Base-by-base conservation (phyloP, 768 basidiomycete genomes). In the Pisolithus microcarpus region DNA sequence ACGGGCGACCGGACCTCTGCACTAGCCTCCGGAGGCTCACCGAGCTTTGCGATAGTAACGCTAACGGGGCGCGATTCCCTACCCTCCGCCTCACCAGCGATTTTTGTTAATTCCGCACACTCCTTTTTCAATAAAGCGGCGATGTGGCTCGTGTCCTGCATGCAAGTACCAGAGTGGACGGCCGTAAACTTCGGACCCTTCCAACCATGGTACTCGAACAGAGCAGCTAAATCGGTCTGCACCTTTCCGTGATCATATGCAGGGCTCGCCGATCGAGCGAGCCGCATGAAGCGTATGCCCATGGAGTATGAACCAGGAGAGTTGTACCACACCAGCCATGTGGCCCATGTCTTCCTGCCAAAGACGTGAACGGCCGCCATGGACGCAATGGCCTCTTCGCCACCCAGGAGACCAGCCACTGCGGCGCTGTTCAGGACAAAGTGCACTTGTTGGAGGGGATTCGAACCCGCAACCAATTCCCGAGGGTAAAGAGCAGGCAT, bases 351-450 rank as follows among this genome's bases (percentile, higher is more conserved):
- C 58, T 65, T 58, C 1, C 64, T 66, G n/a, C 52, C 28, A 53
- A 62, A 66, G 1, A 70, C 38, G 45, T 70, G 69, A 2, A 70
- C 61, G 19, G 65, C 63, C 7, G 65, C 57, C 68, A 71, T 70
- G 24, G 69, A 69, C n/a, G 70, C 59, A 28, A 71, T 58, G 11
- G 69, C 66, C 36, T 71, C 69, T 28, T 70, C 67, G 16, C 69
- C 70, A 34, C 69, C 70, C 11, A 70, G 68, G 43, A 70, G 65
- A 1, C 67, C 68, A 5, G 64, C 69, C 2, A 70, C 58, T 6
- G 69, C 69, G 13, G 66, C 62, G 0, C 62, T 31, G 42, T 70
- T 58, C 26, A 69, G 65, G 1, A 11, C 52, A 49, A 65, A 65
- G 2, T 36, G 40, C 1, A 43, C 11, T 2, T 21, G 0, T 0